Evolutionary conservation across 106 monocot species (phyloP), one percentile per base, ranked within the genome.

Genomic region (Dioscorea dumetorum): DNA sequence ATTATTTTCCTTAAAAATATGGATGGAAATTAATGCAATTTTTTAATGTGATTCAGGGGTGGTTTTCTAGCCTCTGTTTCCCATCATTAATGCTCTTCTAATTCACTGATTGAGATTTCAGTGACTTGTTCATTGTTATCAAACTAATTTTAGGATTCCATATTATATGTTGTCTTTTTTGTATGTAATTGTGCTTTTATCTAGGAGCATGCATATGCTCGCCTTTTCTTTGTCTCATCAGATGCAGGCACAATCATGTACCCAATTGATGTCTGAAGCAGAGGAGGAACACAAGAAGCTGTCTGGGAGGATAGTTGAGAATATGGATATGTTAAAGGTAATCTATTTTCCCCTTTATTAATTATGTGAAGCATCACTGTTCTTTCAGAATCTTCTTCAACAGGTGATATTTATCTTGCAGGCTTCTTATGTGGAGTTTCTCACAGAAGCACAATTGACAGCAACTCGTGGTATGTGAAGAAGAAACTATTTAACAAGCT

Each of bases 271-370:
- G 48, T 84, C 89, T 20, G 89, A 97, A 33, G 75, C 73, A 16
- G 92, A 97, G 22, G 87, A 82, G 72, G 92, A 97, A 48, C 84
- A 84, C 58, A 86, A 82, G 71, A 92, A 89, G 68, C 75, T 86
- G 31, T 82, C 80, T 64, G 91, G 89, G 19, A 89, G 67, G 61
- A 88, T 91, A 49, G 78, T 61, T 31, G 95, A 91, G 67, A 84
- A 84, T 61, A 62, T 68, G 51, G 81, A 88, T 75, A 50, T 80
- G 8, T 67, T 87, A 63, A 85, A 89, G 91, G 95, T 90, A 12
- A 5, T 33, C 7, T 8, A 33, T 4, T 2, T 18, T 0, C 54
- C 8, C 6, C 48, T 18, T 28, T 62, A 18, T 23, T 28, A 3
- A 23, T 7, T 9, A 14, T 58, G 16, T 62, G 24, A 8, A 9